Base-by-base conservation (phyloP, 345 rosid species). In the Trapa incisa region DNA sequence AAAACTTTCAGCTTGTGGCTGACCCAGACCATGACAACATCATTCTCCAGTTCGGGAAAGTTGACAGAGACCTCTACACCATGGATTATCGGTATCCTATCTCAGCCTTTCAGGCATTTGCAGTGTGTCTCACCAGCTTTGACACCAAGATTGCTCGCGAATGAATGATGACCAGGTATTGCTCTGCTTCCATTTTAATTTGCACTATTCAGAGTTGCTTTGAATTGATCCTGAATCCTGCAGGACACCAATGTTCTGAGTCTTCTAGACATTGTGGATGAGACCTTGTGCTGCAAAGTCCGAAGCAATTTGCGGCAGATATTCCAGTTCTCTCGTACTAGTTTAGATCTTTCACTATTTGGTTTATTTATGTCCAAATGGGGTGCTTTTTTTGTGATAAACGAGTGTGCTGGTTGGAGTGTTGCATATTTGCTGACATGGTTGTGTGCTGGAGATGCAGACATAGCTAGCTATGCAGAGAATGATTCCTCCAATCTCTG, bases 61-160 rank as follows among this genome's bases (percentile, higher is more conserved):
- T 93, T 14, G 97, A 91, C 29, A 93, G 90, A 75, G 96, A 93
- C 78, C 88, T 83, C 14, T 90, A 88, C 81, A 93, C 94, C 35
- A 88, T 93, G 98, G 98, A 93, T 73, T 93, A 85, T 73, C 92
- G 79, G 75, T 93, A 88, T 77, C 96, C 97, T 10, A 86, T 93
- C 70, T 93, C 94, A 52, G 96, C 97, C 53, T 93, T 93, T 76
- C 94, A 85, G 80, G 96, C 97, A 42, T 87, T 93, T 69, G 90
- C 96, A 41, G 83, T 90, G 64, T 93, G 96, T 82, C 96, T 90
- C 45, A 88, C 96, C 85, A 90, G 97, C 88, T 93, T 93, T 37
- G 89, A 93, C 83, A 87, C 94, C 62, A 93, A 88, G 80, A 87
- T 90, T 68, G 94, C 94, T 39, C 90, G 96, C 79, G 90, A 92